A percentile compares a stretch with the other conserved stretches of the same genome.
Evolutionary conservation across 345 rosid genomes (phyloP).

Genomic region (Eucalyptus coolabah): DNA sequence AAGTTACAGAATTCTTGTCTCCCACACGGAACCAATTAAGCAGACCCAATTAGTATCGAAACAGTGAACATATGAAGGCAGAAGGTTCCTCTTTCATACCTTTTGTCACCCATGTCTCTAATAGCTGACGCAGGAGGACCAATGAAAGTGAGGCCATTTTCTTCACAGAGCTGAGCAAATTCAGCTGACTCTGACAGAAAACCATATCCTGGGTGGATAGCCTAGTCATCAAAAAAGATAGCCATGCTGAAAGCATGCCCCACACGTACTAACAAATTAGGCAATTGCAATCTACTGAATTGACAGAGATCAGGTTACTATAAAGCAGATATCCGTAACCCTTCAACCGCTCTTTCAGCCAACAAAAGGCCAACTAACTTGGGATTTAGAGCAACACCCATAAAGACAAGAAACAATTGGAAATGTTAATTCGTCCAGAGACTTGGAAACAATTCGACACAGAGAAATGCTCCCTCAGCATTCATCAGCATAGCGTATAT

Average conservation of each 20-base stretch:
- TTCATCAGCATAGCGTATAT: not conserved
- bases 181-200: slow-evolving; percentile 82
- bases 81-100: slow-evolving; percentile 17
- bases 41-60: not conserved
- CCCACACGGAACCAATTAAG: not conserved
- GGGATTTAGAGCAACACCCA: not conserved
- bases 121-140: slow-evolving; percentile 94
- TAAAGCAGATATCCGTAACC: not conserved
- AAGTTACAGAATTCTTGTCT: not conserved
- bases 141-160: slow-evolving; percentile 57
- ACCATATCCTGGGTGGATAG: slow-evolving; percentile 90
- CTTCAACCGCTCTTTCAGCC: not conserved
- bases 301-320: not conserved
- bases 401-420: not conserved
- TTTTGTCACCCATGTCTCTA: slow-evolving; percentile 94
- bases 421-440: not conserved
- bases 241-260: not conserved
- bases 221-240: slow-evolving; percentile 30
- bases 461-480: too few species aligned
- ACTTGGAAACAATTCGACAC: not conserved
- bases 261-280: not conserved
- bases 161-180: slow-evolving; percentile 78
- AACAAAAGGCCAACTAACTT: not conserved
- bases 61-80: not conserved
- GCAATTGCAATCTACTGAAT: not conserved